A percentile compares a stretch with the other conserved stretches of the same genome.
Conservation (phyloP, 768 basidiomycete genomes). For the Leucocoprinus sp. region DNA sequence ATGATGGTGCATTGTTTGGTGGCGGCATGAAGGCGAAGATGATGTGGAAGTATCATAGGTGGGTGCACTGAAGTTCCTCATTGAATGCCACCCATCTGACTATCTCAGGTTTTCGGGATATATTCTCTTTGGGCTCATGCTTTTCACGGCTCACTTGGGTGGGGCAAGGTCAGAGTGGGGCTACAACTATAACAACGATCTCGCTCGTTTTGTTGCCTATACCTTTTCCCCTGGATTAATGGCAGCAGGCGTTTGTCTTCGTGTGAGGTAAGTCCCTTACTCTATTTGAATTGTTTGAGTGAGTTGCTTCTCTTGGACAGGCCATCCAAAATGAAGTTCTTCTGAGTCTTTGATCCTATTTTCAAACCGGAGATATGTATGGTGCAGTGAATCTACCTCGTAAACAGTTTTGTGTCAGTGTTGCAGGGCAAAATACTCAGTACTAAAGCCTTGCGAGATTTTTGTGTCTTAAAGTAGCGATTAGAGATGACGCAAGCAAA, state of each 20-base stretch:
- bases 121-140: slow-evolving; percentile 46
- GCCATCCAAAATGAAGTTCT: slow-evolving; percentile 46
- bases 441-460: too few species aligned
- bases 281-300: neutral
- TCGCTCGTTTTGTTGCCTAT: slow-evolving; percentile 42
- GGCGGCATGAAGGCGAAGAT: slow-evolving; percentile 62
- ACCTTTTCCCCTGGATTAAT: slow-evolving; percentile 41
- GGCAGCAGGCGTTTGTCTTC: slow-evolving; percentile 34
- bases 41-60: slow-evolving; percentile 83
- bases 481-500: too few species aligned
- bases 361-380: too few species aligned
- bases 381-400: too few species aligned
- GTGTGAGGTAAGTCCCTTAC: slow-evolving; percentile 38
- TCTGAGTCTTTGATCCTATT: too few species aligned
- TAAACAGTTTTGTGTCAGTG: too few species aligned
- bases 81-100: too few species aligned
- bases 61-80: slow-evolving; percentile 9
- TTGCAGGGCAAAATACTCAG: too few species aligned
- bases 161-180: slow-evolving; percentile 66
- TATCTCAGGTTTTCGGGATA: slow-evolving; percentile 60
- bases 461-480: too few species aligned
- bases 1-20: slow-evolving; percentile 59
- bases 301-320: slow-evolving; percentile 22
- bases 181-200: slow-evolving; percentile 23
- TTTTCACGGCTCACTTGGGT: slow-evolving; percentile 59